Evolutionary conservation across 164 flowering plant genomes (phyloP), one percentile per base, ranked within the genome.

Genomic region (Saururus chinensis): DNA sequence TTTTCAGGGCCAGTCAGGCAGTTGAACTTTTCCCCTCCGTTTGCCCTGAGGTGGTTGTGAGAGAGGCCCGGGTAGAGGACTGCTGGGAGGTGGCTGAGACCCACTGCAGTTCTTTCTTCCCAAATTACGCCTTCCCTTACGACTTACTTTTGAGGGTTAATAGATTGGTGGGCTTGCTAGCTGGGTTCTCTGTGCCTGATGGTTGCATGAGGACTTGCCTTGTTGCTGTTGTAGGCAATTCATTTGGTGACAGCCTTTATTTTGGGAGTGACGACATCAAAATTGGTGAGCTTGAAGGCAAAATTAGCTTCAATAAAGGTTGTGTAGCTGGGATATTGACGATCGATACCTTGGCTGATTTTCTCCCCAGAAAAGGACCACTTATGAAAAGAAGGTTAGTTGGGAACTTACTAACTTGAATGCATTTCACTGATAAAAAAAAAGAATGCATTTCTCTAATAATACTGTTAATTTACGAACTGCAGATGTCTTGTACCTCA

Each of bases 1-100:
- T 75, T 48, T 84, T 84, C 74, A 73, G 63, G 68, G 96, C 96
- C 23, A 92, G 95, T 75, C 96, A 89, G 71, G 72, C 85, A 53
- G 87, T 71, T 56, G 98, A 89, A 35, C 74, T 92, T 22, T 92
- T 82, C 71, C 90, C 96, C n/a, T 69, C 81, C 2, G 58, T 77
- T 20, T 77, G 81, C 56, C 93, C 96, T 11, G 89, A 79, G 63
- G 75, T 93, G 57, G 84, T 86, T 71, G 98, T 93, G 40, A 76
- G 98, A 61, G 97, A 93, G 76, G 98, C 98, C n/a, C 78, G 96
- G 70, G n/a, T 88, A 66, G 96, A 89, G 76, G 98, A 93, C 67
- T 82, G 82, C 64, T 93, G 98, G 98, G 98, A 89, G 74, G 95
- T 93, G 59, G 97, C 89, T 35, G 98, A 93, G 76, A 93, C 98